Base-by-base conservation (phyloP, 495 filamentous ascomycete species). In the Aspergillus nanangensis region DNA sequence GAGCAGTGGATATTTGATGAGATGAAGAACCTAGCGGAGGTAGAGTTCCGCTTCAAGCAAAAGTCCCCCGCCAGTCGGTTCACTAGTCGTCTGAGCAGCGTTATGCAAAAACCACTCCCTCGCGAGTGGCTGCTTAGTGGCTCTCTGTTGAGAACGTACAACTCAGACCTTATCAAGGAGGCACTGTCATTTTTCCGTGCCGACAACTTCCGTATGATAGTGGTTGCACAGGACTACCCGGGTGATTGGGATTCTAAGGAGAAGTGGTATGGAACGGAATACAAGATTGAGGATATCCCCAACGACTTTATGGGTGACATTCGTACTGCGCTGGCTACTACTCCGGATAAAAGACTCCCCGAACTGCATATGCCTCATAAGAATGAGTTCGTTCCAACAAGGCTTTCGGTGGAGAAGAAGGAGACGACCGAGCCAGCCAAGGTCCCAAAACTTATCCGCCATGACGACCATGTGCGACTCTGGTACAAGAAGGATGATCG, bases 401-500 rank as follows among this genome's bases (percentile, higher is more conserved):
- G 91, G 50, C 77, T 99, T 8, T 88, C 93, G 18, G 93, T 99
- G 1, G 90, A 96, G 63, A 95, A 91, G 70, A 95, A 89, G 64
- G 88, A 93, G 27, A 78, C 88, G 18, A 72, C 81, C 39, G 79
- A 86, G 55, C 86, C 89, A 10, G 69, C 80, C 4, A 80, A 86
- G 46, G 74, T 81, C 13, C 93, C 93, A 1, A 86, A 83, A 55
- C 78, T 99, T 25, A 86, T 99, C 47, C 84, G 92, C 50, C 88
- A 94, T 56, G 93, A 96, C 51, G 78, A 86, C 15, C 67, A 81
- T 7, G 81, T 86, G 2, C 82, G 93, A 23, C 81, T 87, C n/a
- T 99, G 93, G 93, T 96, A 80, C 68, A 99, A 99, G 77, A 97
- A 97, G 67, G 93, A 99, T 54, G 93, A 99, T 55, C 88, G 82